phyloP scores from a whole-genome alignment of 192 early-diverging fungal species.

The Linnemannia zychae region DNA sequence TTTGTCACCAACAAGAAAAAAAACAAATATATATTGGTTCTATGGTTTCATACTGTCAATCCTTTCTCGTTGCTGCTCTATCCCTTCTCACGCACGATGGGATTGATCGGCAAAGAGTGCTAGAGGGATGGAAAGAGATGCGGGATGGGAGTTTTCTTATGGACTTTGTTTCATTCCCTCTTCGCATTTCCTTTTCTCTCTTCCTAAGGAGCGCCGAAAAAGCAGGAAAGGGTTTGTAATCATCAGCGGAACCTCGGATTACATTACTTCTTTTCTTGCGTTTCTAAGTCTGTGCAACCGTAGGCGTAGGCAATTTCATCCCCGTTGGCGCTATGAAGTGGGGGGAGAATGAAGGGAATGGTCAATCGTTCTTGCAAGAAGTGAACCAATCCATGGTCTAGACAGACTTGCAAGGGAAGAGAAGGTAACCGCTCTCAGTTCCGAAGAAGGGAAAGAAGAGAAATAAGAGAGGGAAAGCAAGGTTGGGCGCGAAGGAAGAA shows the following conservation, averaged over 20 bases:
- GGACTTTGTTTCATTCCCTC: background rate
- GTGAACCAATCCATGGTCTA: background rate
- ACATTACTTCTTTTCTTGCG: background rate
- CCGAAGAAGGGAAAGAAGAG: background rate
- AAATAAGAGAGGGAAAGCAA: background rate
- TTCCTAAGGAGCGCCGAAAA: background rate
- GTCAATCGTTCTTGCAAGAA: no score
- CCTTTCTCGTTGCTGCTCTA: background rate
- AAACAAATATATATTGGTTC: background rate
- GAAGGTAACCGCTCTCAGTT: background rate
- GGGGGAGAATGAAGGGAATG: background rate
- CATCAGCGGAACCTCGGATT: background rate
- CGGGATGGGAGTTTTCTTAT: background rate
- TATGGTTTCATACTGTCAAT: no score
- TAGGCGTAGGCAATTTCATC: background rate
- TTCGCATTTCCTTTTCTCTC: background rate
- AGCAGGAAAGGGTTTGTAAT: background rate
- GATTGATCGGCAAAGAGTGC: background rate
- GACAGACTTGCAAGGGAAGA: background rate
- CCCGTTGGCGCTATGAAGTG: background rate
- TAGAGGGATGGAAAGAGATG: background rate
- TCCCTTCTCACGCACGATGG: background rate
- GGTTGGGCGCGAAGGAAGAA: background rate
- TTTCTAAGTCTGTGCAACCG: background rate
- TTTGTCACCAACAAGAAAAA: slow-evolving; percentile 3